Base-by-base conservation (phyloP, 2,329 filamentous ascomycete species). In the Pseudogymnoascus sp. region DNA sequence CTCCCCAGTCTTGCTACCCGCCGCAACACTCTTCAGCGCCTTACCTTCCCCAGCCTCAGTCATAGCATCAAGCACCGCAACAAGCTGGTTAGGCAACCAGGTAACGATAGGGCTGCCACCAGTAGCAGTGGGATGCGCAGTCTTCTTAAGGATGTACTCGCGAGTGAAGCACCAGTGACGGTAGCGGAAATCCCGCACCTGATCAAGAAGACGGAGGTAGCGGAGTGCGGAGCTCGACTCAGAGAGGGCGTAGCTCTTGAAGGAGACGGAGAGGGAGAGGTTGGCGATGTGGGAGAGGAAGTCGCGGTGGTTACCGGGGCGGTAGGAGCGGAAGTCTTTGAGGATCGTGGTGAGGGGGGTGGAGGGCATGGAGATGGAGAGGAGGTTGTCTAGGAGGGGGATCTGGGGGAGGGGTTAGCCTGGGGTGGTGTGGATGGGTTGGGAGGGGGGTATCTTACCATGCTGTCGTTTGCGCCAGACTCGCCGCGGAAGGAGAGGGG, bases 401-500 rank as follows among this genome's bases (percentile, higher is more conserved):
- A 96, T 87, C 82, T 83, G 40, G 21, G 18, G n/a, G 8, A 4
- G 39, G 62, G 34, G 31, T 18, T 60, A 7, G 31, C 18, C 2
- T 21, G 14, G 40, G 16, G 21, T 14, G 14, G 11, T 12, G 29
- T 26, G 8, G 7, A 14, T 16, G 21, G 4, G 62, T 39, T 26
- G 12, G 16, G 8, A 34, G 61, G 18, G 16, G 37, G 51, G 29
- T 36, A 67, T 74, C 29, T 63, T 75, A 85, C 83, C 81, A 97
- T 97, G 77, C 87, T 90, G 78, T 97, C 93, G 73, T 97, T 97
- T 68, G 93, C 93, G 47, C 93, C 93, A 60, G 87, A 92, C 78
- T 97, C 93, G 69, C 93, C 93, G 34, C 93, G 87, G 83, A 97
- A 97, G 63, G 83, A 87, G 74, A 91, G 78, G 3, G 90, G 88